Evolutionary conservation across 495 filamentous ascomycete genomes (phyloP), one percentile per base, ranked within the genome.

Genomic region (Rhizodiscina lignyota): DNA sequence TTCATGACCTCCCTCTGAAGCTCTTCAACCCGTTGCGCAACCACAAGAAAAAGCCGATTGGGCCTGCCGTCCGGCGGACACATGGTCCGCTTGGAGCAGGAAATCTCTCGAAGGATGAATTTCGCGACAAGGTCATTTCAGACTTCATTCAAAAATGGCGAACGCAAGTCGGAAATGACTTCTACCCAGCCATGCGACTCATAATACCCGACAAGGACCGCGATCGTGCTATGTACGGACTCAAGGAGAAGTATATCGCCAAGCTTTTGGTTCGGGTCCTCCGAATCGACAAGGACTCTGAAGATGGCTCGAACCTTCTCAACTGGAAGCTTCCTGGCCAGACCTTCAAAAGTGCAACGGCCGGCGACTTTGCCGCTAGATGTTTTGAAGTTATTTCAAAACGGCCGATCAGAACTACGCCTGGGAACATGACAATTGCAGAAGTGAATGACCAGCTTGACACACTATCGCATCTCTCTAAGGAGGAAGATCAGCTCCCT

Each of bases 191-290:
- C 15, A 72, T 97, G 54, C 71, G 89, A 22, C 64, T 97, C 34
- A 91, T 96, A 45, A 60, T 93, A n/a, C 83, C 85, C 0, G 83
- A 87, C 45, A 92, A 92, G 49, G 89, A 97, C 49, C 68, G 86
- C 21, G 86, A 96, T 40, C 71, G 89, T 22, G 78, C 80, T 22
- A 85, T 93, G 70, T 97, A 97, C 48, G 82, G 86, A 2, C 65
- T 97, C 20, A 96, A 96, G 53, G 89, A 97, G 60, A 84, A 80
- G 53, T 70, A 71, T 12, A 86, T 96, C 37, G 86, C 76, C 3
- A 92, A 81, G 45, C 55, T 97, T 27, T 61, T 96, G 4, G 82
- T 96, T 23, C 82, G 81, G 43, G 66, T 91, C 23, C 80, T 94
- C 71, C 89, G 86, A 53, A 92, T 97, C 48, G 79, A 86, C 58